Conservation (phyloP, 495 filamentous ascomycete species). For the Geoglossum glabrum region DNA sequence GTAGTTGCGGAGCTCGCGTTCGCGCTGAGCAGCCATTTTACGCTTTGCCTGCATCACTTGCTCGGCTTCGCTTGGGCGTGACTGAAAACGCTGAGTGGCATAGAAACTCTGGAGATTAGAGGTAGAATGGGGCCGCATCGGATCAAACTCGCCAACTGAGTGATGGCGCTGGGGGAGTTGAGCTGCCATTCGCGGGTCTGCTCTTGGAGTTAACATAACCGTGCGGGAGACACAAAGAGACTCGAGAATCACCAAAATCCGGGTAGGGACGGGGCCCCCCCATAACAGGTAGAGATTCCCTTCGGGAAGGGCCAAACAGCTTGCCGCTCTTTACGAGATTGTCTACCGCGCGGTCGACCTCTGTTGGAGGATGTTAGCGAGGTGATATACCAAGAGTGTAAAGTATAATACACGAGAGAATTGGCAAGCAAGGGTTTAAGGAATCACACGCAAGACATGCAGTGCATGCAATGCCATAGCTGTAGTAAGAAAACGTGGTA, state of each 20-base stretch:
- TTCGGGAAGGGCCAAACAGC: conserved; percentile 57
- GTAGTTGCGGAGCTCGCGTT: conserved; percentile 98
- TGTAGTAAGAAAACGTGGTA: too few relatives aligned
- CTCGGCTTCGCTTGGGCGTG: conserved; percentile 86
- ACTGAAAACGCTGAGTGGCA: conserved; percentile 77
- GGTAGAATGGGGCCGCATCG: conserved; percentile 45
- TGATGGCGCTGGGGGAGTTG: conserved; percentile 43
- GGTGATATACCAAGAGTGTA: conserved; percentile 6
- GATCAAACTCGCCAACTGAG: conserved; percentile 75
- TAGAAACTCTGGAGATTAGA: conserved; percentile 87
- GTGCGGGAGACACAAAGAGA: not conserved
- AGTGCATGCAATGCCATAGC: not conserved
- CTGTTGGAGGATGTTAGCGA: conserved; percentile 24
- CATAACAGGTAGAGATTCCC: conserved; percentile 69
- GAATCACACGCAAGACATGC: not conserved
- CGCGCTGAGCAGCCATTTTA: conserved; percentile 93
- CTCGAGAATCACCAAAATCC: conserved; percentile 24
- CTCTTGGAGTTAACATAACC: not conserved
- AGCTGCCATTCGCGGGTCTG: conserved; percentile 12
- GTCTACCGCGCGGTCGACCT: conserved; percentile 90
- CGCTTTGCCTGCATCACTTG: conserved; percentile 98
- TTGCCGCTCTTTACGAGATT: conserved; percentile 93
- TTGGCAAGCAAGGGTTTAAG: not conserved
- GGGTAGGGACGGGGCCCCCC: conserved; percentile 38
- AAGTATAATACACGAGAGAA: not conserved